A percentile compares a stretch with the other conserved stretches of the same genome.
Evolutionary conservation across 2,329 filamentous ascomycete genomes (phyloP).

Genomic region (Colletotrichum lupini): DNA sequence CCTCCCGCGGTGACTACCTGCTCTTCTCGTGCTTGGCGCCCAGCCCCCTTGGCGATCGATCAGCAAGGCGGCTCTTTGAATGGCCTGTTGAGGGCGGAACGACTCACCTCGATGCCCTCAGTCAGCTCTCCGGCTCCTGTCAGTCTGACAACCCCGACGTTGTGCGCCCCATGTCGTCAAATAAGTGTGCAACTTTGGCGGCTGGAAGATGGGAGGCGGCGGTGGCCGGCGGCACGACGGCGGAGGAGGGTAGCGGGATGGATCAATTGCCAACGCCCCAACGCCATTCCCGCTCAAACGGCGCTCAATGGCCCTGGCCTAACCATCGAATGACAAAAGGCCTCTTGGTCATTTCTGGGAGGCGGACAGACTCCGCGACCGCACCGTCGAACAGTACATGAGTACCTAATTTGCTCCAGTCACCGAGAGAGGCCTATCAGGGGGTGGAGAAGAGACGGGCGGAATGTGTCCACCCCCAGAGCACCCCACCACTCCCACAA

Average conservation of each 20-base stretch:
- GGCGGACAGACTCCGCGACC: not conserved
- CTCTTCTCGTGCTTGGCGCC: conserved; percentile 18
- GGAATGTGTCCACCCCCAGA: conserved; percentile 11
- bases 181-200: not conserved
- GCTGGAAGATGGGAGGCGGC: not conserved
- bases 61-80: conserved; percentile 2
- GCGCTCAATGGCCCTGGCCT: not conserved
- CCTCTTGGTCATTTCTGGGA: not conserved
- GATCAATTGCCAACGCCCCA: conserved; percentile 12
- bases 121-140: not conserved
- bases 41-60: conserved; percentile 32
- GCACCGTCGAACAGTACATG: not conserved
- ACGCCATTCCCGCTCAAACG: not conserved
- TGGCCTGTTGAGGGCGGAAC: not conserved
- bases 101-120: not conserved
- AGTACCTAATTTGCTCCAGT: conserved; percentile 17
- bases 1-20: not conserved
- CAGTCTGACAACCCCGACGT: not conserved
- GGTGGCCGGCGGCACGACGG: not conserved
- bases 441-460: conserved; percentile 14
- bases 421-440: conserved; percentile 23
- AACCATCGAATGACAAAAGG: not conserved
- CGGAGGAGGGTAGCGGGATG: conserved; percentile 6
- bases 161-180: not conserved
- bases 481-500: conserved; percentile 1